Conservation (phyloP, 2,329 filamentous ascomycete species). For the Rhynchosporium agropyri region DNA sequence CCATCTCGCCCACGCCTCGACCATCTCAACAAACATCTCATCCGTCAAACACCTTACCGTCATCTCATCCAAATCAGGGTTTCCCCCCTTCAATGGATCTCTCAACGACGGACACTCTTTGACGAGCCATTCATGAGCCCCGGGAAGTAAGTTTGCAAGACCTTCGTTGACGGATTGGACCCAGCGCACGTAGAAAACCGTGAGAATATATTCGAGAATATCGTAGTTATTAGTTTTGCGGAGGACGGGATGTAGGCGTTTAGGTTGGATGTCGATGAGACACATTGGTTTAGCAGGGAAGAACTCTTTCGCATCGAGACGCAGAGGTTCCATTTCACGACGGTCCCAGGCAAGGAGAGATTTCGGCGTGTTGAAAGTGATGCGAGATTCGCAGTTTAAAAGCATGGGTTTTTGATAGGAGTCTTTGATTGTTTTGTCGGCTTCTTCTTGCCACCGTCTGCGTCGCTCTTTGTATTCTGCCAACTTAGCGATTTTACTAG, state of each 20-base stretch:
- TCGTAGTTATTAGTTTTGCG: constrained; percentile 49
- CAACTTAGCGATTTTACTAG: neutral
- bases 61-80: constrained; percentile 46
- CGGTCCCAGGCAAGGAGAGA: constrained; percentile 68
- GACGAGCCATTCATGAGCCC: constrained; percentile 58
- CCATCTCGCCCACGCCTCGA: constrained; percentile 66
- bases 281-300: constrained; percentile 61
- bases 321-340: constrained; percentile 70
- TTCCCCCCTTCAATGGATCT: constrained; percentile 53
- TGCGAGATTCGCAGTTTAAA: neutral
- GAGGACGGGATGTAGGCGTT: constrained; percentile 52
- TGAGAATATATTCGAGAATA: constrained; percentile 55
- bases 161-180: constrained; percentile 46
- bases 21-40: constrained; percentile 59
- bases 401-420: neutral
- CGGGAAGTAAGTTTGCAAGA: constrained; percentile 60
- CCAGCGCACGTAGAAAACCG: constrained; percentile 45
- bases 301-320: constrained; percentile 61
- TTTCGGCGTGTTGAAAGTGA: constrained; percentile 50
- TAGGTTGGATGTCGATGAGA: constrained; percentile 70
- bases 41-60: constrained; percentile 53
- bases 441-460: neutral
- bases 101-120: constrained; percentile 51
- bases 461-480: neutral
- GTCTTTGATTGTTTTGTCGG: neutral